Base-by-base conservation (phyloP, 2,329 filamentous ascomycete species). In the Chalara sp. region DNA sequence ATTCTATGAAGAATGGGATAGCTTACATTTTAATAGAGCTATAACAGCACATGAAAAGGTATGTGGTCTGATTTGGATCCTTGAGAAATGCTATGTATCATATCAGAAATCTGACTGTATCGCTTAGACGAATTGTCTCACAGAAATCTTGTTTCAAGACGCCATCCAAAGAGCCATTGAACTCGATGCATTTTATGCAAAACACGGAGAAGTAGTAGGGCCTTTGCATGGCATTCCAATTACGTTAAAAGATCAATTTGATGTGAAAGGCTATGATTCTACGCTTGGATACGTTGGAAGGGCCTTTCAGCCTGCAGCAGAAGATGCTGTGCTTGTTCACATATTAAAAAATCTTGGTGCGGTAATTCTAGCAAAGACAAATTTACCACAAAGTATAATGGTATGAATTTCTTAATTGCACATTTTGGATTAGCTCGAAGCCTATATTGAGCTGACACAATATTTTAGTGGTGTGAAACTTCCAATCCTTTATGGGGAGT, bases 161-260 rank as follows among this genome's bases (percentile, higher is more conserved):
- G 21, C 21, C 21, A 21, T 21, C 21, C 21, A 21, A 21, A 21
- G 21, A 21, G 21, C 21, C 21, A 21, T 21, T 21, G 21, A 21
- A 21, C 21, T 21, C 21, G 21, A 21, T 21, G 21, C 21, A 21
- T 21, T 21, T 21, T 21, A 21, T 21, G 21, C 21, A 21, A 21
- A 21, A 21, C 3, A 21, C 21, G 21, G 21, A 21, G 21, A 21
- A 21, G 21, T 21, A 21, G 21, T 21, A 21, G 76, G 77, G 3
- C 69, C 74, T 21, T 56, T 76, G 8, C 78, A 79, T 61, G 79
- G 76, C 0, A 62, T 81, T 3, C 78, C 78, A 0, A 69, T 82
- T 49, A 75, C 71, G 5, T 58, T 81, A 10, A 84, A 84, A 61
- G 81, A 84, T 44, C 77, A 79, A 11, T 84, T 83, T 63, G 75